phyloP scores from a whole-genome alignment of 768 basidiomycete species.

The Agrocybe praecox region DNA sequence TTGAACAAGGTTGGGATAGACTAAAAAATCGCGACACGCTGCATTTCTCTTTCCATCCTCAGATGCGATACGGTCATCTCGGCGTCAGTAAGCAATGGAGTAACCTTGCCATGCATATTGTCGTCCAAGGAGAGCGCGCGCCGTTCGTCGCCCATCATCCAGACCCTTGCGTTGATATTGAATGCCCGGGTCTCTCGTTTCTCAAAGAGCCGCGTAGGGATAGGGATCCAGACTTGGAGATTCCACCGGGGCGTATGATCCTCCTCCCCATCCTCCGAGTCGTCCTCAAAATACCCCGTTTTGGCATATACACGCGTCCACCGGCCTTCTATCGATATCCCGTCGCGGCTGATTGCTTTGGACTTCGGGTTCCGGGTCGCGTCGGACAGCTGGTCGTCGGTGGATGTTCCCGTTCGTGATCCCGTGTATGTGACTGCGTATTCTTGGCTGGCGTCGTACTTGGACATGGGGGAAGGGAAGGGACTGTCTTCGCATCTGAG shows the following conservation, averaged over 20 bases:
- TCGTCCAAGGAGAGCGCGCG: constrained; percentile 17
- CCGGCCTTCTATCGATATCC: constrained; percentile 30
- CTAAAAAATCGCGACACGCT: neutral
- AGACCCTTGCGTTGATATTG: constrained; percentile 35
- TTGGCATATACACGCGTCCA: constrained; percentile 30
- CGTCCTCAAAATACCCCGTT: constrained; percentile 15
- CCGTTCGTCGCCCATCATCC: constrained; percentile 32
- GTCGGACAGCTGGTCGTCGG: constrained; percentile 4
- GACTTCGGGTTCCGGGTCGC: neutral
- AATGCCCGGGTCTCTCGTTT: constrained; percentile 49
- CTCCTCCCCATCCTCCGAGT: constrained; percentile 5
- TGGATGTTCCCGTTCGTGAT: constrained; percentile 6
- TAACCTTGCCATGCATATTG: constrained; percentile 15
- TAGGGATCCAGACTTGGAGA: constrained; percentile 46
- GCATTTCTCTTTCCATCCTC: constrained; percentile 41
- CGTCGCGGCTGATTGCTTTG: constrained; percentile 9
- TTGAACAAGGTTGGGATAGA: too few relatives aligned
- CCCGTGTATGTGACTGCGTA: constrained; percentile 14
- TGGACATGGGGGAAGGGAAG: constrained; percentile 16
- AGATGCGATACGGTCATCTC: constrained; percentile 48
- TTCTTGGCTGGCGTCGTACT: constrained; percentile 14
- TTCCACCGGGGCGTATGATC: constrained; percentile 28
- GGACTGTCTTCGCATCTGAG: constrained; percentile 30
- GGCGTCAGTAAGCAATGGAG: constrained; percentile 22
- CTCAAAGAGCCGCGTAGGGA: constrained; percentile 48